phyloP scores from a whole-genome alignment of 805 yeast genomes.

The Metschnikowia peoriensis region DNA sequence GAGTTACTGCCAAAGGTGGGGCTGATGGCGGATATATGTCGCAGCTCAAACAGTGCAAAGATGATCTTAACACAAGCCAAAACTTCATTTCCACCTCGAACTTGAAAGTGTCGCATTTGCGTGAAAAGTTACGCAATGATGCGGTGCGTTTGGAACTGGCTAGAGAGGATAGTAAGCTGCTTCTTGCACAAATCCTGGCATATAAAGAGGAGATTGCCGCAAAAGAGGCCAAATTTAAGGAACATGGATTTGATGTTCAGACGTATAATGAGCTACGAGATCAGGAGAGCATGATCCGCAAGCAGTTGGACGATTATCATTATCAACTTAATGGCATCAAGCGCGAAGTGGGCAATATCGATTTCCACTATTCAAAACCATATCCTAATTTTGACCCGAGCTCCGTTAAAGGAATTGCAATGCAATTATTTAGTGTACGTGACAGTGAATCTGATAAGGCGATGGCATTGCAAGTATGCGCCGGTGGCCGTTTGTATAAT shows the following conservation, averaged over 20 bases:
- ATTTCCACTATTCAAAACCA: slow-evolving; percentile 71
- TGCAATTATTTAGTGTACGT: slow-evolving; percentile 70
- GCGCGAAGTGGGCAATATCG: slow-evolving; percentile 68
- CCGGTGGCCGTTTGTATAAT: slow-evolving; percentile 87
- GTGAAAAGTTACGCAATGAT: slow-evolving; percentile 48
- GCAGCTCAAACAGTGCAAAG: slow-evolving; percentile 65
- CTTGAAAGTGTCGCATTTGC: slow-evolving; percentile 56
- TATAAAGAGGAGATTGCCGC: slow-evolving; percentile 37
- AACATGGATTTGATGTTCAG: slow-evolving; percentile 57
- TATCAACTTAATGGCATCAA: slow-evolving; percentile 53
- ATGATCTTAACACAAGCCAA: slow-evolving; percentile 49
- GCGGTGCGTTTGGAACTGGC: slow-evolving; percentile 55
- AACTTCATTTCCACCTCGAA: slow-evolving; percentile 58
- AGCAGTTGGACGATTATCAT: slow-evolving; percentile 29
- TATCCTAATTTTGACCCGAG: slow-evolving; percentile 53
- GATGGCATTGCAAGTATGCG: slow-evolving; percentile 87
- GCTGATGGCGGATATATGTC: slow-evolving; percentile 74
- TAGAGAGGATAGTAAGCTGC: slow-evolving; percentile 41
- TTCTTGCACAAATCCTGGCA: slow-evolving; percentile 43
- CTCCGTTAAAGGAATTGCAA: slow-evolving; percentile 85
- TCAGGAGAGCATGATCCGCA: slow-evolving; percentile 36
- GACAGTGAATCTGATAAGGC: slow-evolving; percentile 59
- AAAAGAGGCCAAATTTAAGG: slow-evolving; percentile 43
- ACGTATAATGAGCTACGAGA: slow-evolving; percentile 43
- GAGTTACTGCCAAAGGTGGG: slow-evolving; percentile 80